Evolutionary conservation across 257 asterid genomes (phyloP), one percentile per base, ranked within the genome.

Genomic region (Fraxinus excelsior): DNA sequence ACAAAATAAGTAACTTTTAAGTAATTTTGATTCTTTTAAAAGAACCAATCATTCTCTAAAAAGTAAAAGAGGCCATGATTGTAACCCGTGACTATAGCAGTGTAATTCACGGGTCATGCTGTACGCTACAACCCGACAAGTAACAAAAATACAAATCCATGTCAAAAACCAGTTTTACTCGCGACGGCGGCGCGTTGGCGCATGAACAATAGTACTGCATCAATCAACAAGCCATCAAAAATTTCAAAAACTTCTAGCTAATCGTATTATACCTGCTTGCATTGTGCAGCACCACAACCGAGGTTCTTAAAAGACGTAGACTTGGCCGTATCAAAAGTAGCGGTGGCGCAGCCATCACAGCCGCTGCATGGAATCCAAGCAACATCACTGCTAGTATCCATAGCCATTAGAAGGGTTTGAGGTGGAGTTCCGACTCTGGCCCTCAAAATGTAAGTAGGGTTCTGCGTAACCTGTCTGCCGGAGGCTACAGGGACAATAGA

Each of bases 381-480:
- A 68, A 76, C 87, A 74, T 90, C 96, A 71, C 80, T 85, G 84
- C 96, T 87, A 25, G 89, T 88, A 72, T 90, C 96, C n/a, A 90
- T 32, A 18, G 92, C 96, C 86, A 85, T 69, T n/a, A 82, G 83
- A 72, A 90, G 70, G 1, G 86, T 82, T 76, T 88, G 93, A 0
- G 92, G 86, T 25, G 96, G 96, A 2, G 93, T 90, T 0, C 96
- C 96, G 78, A 90, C 70, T 74, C 74, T 83, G 80, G 84, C 84
- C 82, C 86, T 66, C 60, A 90, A 83, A 46, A 90, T 81, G 82
- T 88, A 90, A 78, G 92, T 88, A 0, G 93, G 93, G 76, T 84
- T 85, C 82, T 85, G 90, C 0, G 88, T 78, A n/a, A 79, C 86
- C 25, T 87, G 88, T 72, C 90, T 79, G 79, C 90, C 96, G 29